These are phyloP conservation scores for Suillus bovinus DNA, from an alignment of 768 basidiomycete genomes.

Conservation along the genomic window DNA sequence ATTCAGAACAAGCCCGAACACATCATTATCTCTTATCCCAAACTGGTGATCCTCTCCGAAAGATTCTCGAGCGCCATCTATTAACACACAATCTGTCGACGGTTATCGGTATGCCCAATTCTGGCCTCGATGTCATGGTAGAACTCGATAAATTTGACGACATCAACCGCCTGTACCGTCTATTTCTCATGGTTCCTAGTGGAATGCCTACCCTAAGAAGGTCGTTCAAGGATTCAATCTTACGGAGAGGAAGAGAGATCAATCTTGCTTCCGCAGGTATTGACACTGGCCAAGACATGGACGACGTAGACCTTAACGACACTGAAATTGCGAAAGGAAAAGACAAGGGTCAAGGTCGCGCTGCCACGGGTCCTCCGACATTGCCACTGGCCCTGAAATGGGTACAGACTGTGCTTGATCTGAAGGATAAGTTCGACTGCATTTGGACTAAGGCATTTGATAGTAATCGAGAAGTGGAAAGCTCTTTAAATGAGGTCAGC, in stretches of 20 bases:
- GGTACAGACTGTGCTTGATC: constrained; percentile 88
- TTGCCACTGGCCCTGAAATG: constrained; percentile 76
- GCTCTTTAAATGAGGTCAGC: constrained; percentile 79
- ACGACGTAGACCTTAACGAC: constrained; percentile 38
- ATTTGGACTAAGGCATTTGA: constrained; percentile 73
- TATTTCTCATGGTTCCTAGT: constrained; percentile 65
- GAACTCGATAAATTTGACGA: constrained; percentile 77
- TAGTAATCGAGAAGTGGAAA: constrained; percentile 76
- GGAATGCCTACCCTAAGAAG: constrained; percentile 67
- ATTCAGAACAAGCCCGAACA: constrained; percentile 80
- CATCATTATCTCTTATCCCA: constrained; percentile 83
- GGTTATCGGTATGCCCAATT: constrained; percentile 76
- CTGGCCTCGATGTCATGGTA: constrained; percentile 87
- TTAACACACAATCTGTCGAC: constrained; percentile 74
- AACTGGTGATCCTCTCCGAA: constrained; percentile 66
- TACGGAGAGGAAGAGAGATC: constrained; percentile 74
- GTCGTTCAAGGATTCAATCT: constrained; percentile 70
- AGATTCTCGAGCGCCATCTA: constrained; percentile 76
- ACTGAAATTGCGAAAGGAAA: constrained; percentile 36
- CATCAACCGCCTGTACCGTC: constrained; percentile 73
- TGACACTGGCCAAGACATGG: constrained; percentile 37
- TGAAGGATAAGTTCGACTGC: constrained; percentile 89
- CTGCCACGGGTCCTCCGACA: constrained; percentile 43
- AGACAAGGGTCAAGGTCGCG: constrained; percentile 55
- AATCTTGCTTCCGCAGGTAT: constrained; percentile 59